A percentile compares a stretch with the other conserved stretches of the same genome.
These are phyloP conservation scores for Epichloe baconii DNA, from an alignment of 2,329 filamentous ascomycete genomes.

Conservation along the genomic window DNA sequence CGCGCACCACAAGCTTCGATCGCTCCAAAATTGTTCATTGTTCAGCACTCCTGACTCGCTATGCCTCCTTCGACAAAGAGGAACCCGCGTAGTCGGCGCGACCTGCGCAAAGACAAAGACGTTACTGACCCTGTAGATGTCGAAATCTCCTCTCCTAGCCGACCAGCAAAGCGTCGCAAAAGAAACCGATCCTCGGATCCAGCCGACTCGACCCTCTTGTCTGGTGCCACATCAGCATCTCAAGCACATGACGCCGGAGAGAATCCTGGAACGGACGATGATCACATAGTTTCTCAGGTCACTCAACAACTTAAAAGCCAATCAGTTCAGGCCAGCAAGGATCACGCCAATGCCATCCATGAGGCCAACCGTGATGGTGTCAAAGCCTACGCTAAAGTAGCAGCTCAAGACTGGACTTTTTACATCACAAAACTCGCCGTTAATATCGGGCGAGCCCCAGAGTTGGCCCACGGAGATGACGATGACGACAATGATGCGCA, in stretches of 20 bases:
- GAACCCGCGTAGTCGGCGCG: constrained; percentile 24
- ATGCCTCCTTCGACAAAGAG: constrained; percentile 28
- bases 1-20: neutral
- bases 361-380: constrained; percentile 49
- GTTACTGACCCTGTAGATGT: constrained; percentile 23
- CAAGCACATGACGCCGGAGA: constrained; percentile 26
- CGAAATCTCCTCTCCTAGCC: constrained; percentile 44
- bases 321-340: constrained; percentile 44
- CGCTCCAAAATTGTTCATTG: neutral
- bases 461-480: constrained; percentile 26
- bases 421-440: constrained; percentile 65
- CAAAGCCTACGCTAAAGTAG: constrained; percentile 70
- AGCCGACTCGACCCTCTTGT: constrained; percentile 8
- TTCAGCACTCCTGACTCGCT: neutral
- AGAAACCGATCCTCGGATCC: constrained; percentile 25
- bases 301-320: constrained; percentile 37
- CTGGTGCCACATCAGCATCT: constrained; percentile 4
- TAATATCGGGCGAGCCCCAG: constrained; percentile 61
- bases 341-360: constrained; percentile 52
- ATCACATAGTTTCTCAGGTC: constrained; percentile 42
- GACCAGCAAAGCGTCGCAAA: constrained; percentile 52
- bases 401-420: constrained; percentile 69
- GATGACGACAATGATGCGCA: constrained; percentile 33
- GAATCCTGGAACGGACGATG: constrained; percentile 35
- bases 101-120: constrained; percentile 24